phyloP scores from a whole-genome alignment of 2,329 filamentous ascomycete species.

The Colletotrichum lentis region DNA sequence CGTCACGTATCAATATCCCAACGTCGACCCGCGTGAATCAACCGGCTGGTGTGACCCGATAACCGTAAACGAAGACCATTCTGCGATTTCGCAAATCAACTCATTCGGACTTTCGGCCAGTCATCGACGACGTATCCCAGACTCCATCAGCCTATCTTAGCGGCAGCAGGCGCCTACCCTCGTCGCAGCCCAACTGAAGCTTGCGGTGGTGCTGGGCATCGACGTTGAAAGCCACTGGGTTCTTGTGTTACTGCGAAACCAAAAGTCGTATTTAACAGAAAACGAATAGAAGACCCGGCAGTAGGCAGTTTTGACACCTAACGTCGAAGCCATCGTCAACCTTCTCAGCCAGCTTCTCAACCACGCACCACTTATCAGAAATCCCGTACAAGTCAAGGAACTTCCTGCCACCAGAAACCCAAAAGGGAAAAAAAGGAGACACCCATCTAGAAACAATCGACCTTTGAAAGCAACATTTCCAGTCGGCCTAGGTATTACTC shows the following conservation, averaged over 20 bases:
- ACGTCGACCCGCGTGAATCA: slow-evolving; percentile 4
- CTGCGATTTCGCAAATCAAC: not conserved
- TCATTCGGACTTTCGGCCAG: not conserved
- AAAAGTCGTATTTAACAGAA: not conserved
- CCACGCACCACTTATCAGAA: not conserved
- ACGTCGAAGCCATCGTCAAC: slow-evolving; percentile 5
- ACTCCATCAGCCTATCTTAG: not conserved
- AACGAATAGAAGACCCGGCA: not conserved
- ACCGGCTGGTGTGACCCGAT: not conserved
- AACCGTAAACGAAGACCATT: slow-evolving; percentile 15
- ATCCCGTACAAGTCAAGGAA: slow-evolving; percentile 5
- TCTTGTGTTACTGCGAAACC: slow-evolving; percentile 4
- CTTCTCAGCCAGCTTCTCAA: not conserved
- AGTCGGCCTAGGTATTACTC: too few relatives aligned
- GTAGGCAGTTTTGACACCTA: not conserved
- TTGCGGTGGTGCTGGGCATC: slow-evolving; percentile 23
- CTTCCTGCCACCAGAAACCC: slow-evolving; percentile 2
- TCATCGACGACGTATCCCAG: not conserved
- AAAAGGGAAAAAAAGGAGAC: not conserved
- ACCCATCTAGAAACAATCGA: not conserved
- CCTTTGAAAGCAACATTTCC: too few relatives aligned
- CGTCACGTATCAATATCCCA: not conserved
- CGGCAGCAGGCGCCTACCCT: not conserved
- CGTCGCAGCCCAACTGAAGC: not conserved
- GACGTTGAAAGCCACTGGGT: slow-evolving; percentile 1